Percentiles rank a stretch among this genome's conserved stretches.
Evolutionary conservation across 2,329 filamentous ascomycete species (phyloP).

Genomic region (Calonectria montana): DNA sequence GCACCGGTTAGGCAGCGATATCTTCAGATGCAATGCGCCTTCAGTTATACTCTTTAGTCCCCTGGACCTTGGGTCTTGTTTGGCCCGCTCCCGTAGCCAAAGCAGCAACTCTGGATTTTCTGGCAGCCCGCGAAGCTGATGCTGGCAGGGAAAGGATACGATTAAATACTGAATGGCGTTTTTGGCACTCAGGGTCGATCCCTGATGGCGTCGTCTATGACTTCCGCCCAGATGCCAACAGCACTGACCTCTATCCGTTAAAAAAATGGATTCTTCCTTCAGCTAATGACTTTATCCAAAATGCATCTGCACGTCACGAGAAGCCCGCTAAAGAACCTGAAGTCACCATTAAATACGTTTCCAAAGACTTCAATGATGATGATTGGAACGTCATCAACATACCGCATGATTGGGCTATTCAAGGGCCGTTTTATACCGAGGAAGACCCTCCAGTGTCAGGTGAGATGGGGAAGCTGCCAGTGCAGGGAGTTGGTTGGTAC

Average conservation of each 20-base stretch:
- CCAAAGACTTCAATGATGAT: background rate
- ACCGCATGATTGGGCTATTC: background rate
- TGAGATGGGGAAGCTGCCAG: background rate
- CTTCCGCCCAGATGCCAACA: background rate
- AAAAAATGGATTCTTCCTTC: background rate
- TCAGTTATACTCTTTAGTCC: background rate
- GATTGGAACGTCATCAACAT: background rate
- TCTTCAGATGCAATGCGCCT: background rate
- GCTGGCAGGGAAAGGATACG: background rate
- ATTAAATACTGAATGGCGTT: background rate
- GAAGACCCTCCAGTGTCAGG: background rate
- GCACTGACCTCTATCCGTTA: background rate
- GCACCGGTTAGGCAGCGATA: background rate
- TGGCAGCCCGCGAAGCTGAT: background rate
- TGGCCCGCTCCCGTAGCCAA: background rate
- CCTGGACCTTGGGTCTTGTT: background rate
- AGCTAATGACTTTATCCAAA: background rate
- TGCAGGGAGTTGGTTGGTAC: constrained; percentile 2
- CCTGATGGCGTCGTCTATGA: background rate
- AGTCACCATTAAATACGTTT: background rate
- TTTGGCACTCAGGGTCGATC: background rate
- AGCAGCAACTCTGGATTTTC: background rate
- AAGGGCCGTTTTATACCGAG: background rate
- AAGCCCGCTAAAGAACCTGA: background rate
- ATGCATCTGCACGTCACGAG: background rate